Evolutionary conservation across 306 rosid genomes (phyloP).

Genomic region (Trichosanthes truncata): DNA sequence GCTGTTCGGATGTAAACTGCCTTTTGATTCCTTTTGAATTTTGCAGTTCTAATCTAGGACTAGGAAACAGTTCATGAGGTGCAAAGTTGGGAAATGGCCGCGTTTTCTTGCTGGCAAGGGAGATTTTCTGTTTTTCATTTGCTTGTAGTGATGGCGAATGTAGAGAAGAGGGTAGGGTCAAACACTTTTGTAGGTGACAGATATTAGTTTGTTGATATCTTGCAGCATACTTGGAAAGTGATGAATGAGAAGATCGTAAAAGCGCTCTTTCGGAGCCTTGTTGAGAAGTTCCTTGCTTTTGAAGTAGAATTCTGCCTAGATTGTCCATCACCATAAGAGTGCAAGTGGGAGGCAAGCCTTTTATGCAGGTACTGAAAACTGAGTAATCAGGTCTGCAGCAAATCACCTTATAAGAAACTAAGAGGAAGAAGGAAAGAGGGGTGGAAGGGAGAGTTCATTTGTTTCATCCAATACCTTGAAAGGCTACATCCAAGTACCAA

Average conservation of each 20-base stretch:
- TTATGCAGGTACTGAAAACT: constrained; percentile 19
- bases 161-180: constrained; percentile 17
- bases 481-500: constrained; percentile 35
- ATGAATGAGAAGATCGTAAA: constrained; percentile 19
- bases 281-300: constrained; percentile 35
- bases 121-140: constrained; percentile 6
- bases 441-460: neutral
- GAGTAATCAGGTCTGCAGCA: constrained; percentile 27
- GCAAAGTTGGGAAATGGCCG: constrained; percentile 7
- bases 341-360: constrained; percentile 37
- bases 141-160: neutral
- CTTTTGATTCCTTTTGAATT: constrained; percentile 19
- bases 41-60: constrained; percentile 12
- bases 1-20: constrained; percentile 24
- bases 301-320: constrained; percentile 23
- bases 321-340: constrained; percentile 29
- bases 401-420: neutral
- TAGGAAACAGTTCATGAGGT: constrained; percentile 15
- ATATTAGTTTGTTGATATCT: neutral
- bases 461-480: constrained; percentile 22
- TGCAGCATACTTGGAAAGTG: neutral
- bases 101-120: neutral
- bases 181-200: constrained; percentile 18
- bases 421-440: constrained; percentile 5
- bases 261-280: constrained; percentile 22